Base-by-base conservation (phyloP, 345 rosid genomes). In the Salix viminalis region DNA sequence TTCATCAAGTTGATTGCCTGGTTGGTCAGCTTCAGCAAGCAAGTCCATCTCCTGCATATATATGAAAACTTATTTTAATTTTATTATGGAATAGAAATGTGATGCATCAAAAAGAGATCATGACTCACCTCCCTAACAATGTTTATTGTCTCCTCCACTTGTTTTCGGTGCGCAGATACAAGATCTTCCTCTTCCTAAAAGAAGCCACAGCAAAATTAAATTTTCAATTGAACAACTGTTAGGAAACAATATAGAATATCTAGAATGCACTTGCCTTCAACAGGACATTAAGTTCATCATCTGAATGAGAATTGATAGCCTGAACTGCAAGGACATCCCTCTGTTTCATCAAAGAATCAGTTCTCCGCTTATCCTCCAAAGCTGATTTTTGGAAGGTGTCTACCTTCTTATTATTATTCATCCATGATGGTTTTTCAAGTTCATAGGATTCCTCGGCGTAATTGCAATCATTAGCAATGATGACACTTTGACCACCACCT, bases 161-260 rank as follows among this genome's bases (percentile, higher is more conserved):
- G 89, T 72, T 36, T 79, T 26, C 87, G 84, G 73, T 89, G 90
- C 42, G 90, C 88, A 75, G 83, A 76, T 62, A 89, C 85, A 81
- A 87, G 92, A 77, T 89, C 89, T 75, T 86, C 90, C 77, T 87
- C 90, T 71, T 89, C 90, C 92, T 89, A 67, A 2, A 21, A 77
- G 73, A 34, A 79, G 52, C 26, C 24, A 73, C 28, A 82, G 36
- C 67, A 76, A 75, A 14, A 37, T 24, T 46, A 42, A 44, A 4
- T 73, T n/a, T 6, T 48, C 48, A 52, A 70, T 7, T 41, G 23
- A 71, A 76, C 37, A 65, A 21, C 44, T 15, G 32, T 65, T 30
- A 13, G 6, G 71, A 66, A 62, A 65, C 37, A 71, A 34, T 24
- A 26, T 34, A 46, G 39, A 16, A 64, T 46, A 16, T 46, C 58